Conservation (phyloP, 495 filamentous ascomycete genomes). For the Aspergillus cavernicola region DNA sequence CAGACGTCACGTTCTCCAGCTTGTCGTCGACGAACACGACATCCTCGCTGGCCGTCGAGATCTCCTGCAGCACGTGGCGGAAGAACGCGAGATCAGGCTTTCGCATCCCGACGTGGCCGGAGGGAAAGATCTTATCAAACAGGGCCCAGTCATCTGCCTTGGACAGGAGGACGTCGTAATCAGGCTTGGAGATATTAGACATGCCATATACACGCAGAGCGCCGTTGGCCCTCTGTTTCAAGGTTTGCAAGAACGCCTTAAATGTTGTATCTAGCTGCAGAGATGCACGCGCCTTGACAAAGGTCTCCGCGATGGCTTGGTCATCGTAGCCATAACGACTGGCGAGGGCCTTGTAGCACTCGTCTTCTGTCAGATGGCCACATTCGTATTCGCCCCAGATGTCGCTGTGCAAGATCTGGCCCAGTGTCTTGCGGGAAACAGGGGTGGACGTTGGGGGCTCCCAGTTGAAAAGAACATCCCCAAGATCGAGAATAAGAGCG, state of each 20-base stretch:
- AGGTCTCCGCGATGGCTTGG: not conserved
- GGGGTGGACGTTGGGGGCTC: not conserved
- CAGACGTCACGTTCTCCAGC: not conserved
- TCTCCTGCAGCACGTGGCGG: not conserved
- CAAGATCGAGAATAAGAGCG: not conserved
- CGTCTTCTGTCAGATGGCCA: not conserved
- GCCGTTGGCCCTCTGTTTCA: not conserved
- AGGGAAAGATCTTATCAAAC: constrained; percentile 9
- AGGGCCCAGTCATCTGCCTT: not conserved
- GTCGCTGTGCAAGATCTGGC: not conserved
- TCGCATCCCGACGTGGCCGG: not conserved
- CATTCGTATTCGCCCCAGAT: not conserved
- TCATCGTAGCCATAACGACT: too few species aligned
- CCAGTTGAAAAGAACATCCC: not conserved
- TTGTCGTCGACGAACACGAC: constrained; percentile 8
- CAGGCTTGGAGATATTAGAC: not conserved
- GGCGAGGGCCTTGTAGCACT: too few species aligned
- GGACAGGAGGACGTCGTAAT: not conserved
- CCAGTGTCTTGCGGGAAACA: not conserved
- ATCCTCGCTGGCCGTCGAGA: not conserved
- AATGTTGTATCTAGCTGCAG: not conserved
- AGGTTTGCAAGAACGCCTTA: too few species aligned
- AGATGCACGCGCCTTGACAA: not conserved
- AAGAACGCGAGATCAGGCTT: constrained; percentile 8
- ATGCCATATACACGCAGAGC: not conserved